Evolutionary conservation across 768 basidiomycete genomes (phyloP).

Genomic region (Pleurotus eryngii): DNA sequence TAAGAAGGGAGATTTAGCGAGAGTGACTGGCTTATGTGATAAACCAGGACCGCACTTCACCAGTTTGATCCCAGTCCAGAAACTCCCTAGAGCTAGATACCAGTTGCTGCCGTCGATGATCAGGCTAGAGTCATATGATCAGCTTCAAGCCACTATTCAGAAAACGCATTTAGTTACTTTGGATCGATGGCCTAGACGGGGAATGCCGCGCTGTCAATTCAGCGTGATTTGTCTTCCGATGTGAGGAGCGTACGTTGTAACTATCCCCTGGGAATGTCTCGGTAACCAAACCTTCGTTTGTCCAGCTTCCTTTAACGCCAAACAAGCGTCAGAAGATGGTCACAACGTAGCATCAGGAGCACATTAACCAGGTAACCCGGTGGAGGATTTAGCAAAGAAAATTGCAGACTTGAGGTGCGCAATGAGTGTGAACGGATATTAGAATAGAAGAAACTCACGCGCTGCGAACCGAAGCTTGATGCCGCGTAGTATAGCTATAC

Average conservation of each 20-base stretch:
- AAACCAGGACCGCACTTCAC: slow-evolving; percentile 18
- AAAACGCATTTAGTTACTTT: slow-evolving; percentile 27
- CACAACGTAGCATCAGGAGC: slow-evolving; percentile 1
- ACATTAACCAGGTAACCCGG: slow-evolving; percentile 37
- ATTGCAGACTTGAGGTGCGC: slow-evolving; percentile 39
- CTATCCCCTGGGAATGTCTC: slow-evolving; percentile 34
- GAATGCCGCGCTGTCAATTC: not conserved
- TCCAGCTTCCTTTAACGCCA: slow-evolving; percentile 32
- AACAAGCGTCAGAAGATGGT: not conserved
- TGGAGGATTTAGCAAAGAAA: slow-evolving; percentile 49
- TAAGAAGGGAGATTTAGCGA: slow-evolving; percentile 8
- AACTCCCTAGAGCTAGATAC: slow-evolving; percentile 51
- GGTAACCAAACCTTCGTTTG: slow-evolving; percentile 45
- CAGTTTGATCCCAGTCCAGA: slow-evolving; percentile 54
- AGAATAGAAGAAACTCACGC: slow-evolving; percentile 22
- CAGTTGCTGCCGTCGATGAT: slow-evolving; percentile 37
- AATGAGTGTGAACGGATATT: not conserved
- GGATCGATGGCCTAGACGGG: slow-evolving; percentile 47
- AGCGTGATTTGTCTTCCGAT: not conserved
- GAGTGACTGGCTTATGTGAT: too few species aligned
- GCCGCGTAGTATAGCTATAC: slow-evolving; percentile 52
- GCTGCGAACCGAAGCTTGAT: slow-evolving; percentile 51
- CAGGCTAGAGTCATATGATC: not conserved
- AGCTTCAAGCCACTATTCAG: not conserved
- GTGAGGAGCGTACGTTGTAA: slow-evolving; percentile 33